Percentiles rank a stretch among this genome's conserved stretches.
phyloP scores from a whole-genome alignment of 208 protist species.

The Leishmania mexicana region DNA sequence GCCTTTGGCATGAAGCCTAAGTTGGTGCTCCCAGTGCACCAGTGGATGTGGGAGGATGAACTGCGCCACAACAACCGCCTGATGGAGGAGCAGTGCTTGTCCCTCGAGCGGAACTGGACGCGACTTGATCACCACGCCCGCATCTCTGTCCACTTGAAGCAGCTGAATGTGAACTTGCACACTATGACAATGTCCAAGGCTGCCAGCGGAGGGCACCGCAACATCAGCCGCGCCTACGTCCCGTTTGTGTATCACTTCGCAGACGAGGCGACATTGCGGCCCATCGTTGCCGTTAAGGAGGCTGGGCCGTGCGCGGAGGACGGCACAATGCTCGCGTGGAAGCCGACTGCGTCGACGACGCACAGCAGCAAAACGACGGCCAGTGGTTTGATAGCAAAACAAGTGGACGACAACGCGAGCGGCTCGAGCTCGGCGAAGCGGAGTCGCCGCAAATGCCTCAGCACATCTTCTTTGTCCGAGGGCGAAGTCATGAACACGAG shows the following conservation, averaged over 20 bases:
- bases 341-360: neutral
- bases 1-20: slow-evolving; percentile 81
- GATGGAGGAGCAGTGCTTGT: slow-evolving; percentile 72
- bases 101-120: slow-evolving; percentile 58
- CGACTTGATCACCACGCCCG: slow-evolving; percentile 35
- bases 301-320: slow-evolving; percentile 39
- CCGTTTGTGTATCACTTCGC: slow-evolving; percentile 88
- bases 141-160: slow-evolving; percentile 54
- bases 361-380: neutral
- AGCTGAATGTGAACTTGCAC: slow-evolving; percentile 62
- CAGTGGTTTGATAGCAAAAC: neutral
- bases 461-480: neutral
- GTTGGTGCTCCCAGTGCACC: slow-evolving; percentile 78
- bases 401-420: neutral
- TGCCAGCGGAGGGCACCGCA: slow-evolving; percentile 39
- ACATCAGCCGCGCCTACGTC: slow-evolving; percentile 72
- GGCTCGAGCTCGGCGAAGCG: slow-evolving; percentile 1
- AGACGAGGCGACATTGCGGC: slow-evolving; percentile 60
- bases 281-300: slow-evolving; percentile 61
- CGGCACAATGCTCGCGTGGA: slow-evolving; percentile 25
- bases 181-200: slow-evolving; percentile 72
- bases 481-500: neutral
- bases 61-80: slow-evolving; percentile 73
- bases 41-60: slow-evolving; percentile 92
- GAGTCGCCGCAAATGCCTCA: slow-evolving; percentile 5